Evolutionary conservation across 306 rosid species (phyloP), one percentile per base, ranked within the genome.

Genomic region (Cercis canadensis): DNA sequence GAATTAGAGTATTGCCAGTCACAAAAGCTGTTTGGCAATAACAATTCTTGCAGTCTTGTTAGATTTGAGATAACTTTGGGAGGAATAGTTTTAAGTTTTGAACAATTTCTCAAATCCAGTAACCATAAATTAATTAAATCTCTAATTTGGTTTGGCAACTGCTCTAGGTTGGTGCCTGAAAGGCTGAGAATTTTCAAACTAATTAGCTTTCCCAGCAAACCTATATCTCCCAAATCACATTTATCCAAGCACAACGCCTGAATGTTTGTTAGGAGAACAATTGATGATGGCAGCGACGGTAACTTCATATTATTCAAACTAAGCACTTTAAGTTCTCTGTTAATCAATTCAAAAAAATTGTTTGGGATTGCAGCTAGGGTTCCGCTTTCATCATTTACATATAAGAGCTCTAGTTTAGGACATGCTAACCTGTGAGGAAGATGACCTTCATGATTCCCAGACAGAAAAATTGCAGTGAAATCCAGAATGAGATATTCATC

Each of bases 31-130:
- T 15, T 4, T 52, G 29, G 21, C 32, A 52, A 5, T 12, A 12
- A 52, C 24, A 52, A 52, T 17, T 52, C 57, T 17, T 52, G 18
- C 7, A 18, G 15, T 24, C 0, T 18, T 17, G 9, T 52, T 19
- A 52, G 29, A 17, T 18, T 52, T 12, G 24, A 18, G 2, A 52
- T 12, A 8, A 52, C 32, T 5, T 18, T 52, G 21, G 57, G 32
- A 3, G 57, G 57, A 52, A 52, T 52, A 2, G 0, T 1, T 52
- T 52, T 17, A 5, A 52, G 29, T 15, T 0, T 0, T 2, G 0
- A 15, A 52, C 57, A 52, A 3, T 18, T 0, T 8, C 1, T 0
- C 57, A 52, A 52, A 52, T 52, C 29, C 1, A 52, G 29, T 2
- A 52, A 15, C 29, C 15, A 11, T 3, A 52, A 11, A 19, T 15